Percentiles rank a stretch among this genome's conserved stretches.
Conservation (phyloP, 768 basidiomycete species). For the Melanogaster broomeanus region DNA sequence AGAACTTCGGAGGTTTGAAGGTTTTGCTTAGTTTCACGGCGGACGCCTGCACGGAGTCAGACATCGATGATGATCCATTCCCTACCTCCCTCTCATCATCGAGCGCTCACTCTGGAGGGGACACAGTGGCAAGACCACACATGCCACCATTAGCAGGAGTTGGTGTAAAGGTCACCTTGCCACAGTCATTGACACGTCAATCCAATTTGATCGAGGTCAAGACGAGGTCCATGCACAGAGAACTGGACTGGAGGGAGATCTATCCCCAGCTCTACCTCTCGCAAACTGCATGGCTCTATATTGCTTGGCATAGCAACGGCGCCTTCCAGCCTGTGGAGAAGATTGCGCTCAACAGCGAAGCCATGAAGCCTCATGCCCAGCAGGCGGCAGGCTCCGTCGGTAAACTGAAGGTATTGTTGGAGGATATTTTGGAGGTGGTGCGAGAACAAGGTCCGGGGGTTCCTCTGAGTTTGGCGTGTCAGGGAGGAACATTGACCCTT, state of each 20-base stretch:
- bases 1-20: slow-evolving; percentile 61
- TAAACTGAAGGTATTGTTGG: slow-evolving; percentile 29
- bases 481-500: slow-evolving; percentile 43
- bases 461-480: slow-evolving; percentile 56
- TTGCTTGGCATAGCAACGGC: slow-evolving; percentile 60
- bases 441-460: slow-evolving; percentile 53
- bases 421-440: slow-evolving; percentile 48
- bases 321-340: slow-evolving; percentile 53
- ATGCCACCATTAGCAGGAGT: slow-evolving; percentile 4
- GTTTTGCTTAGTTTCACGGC: slow-evolving; percentile 61
- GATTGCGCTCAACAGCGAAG: slow-evolving; percentile 34
- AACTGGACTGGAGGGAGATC: slow-evolving; percentile 56
- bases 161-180: slow-evolving; percentile 23
- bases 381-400: slow-evolving; percentile 20
- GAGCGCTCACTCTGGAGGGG: slow-evolving; percentile 11
- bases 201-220: slow-evolving; percentile 36
- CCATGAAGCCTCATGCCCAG: slow-evolving; percentile 24
- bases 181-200: slow-evolving; percentile 36
- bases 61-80: slow-evolving; percentile 24
- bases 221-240: slow-evolving; percentile 29
- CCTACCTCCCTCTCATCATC: slow-evolving; percentile 26
- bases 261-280: slow-evolving; percentile 73
- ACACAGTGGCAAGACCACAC: neutral
- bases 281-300: slow-evolving; percentile 60
- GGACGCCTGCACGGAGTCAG: slow-evolving; percentile 38